Conservation (phyloP, 768 basidiomycete genomes). For the Mrakia gelida region DNA sequence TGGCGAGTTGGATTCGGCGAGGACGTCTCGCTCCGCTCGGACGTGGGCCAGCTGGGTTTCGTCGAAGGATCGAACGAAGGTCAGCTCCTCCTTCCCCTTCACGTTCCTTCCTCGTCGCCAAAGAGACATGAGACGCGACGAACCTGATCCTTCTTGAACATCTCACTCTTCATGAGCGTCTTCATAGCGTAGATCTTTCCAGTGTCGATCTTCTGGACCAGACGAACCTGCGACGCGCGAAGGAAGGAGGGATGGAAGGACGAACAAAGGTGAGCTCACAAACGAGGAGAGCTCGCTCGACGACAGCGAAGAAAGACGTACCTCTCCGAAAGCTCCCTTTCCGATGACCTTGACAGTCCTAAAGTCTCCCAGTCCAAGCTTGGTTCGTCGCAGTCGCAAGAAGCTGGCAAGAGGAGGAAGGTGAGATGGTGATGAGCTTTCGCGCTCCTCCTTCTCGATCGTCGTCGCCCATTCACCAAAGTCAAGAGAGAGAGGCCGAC, state of each 20-base stretch:
- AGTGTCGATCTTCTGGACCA: slow-evolving; percentile 94
- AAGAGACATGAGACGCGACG: slow-evolving; percentile 34
- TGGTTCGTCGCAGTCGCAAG: slow-evolving; percentile 80
- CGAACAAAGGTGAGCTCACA: neutral
- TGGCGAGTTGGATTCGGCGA: slow-evolving; percentile 87
- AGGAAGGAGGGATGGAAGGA: neutral
- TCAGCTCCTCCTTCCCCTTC: neutral
- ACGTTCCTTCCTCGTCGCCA: too few relatives aligned
- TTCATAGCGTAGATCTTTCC: slow-evolving; percentile 99
- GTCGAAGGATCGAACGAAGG: neutral
- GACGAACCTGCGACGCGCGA: slow-evolving; percentile 58
- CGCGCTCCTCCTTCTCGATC: neutral
- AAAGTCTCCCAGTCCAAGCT: slow-evolving; percentile 86
- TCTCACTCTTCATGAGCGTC: slow-evolving; percentile 91
- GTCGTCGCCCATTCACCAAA: neutral
- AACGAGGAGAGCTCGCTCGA: neutral
- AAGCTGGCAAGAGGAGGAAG: slow-evolving; percentile 50
- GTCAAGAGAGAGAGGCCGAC: neutral
- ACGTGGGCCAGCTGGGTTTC: slow-evolving; percentile 81
- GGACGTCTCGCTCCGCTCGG: slow-evolving; percentile 91
- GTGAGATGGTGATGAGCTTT: neutral
- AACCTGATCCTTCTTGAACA: slow-evolving; percentile 99
- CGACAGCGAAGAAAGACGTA: slow-evolving; percentile 43
- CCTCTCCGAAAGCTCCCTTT: slow-evolving; percentile 98
- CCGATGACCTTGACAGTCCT: slow-evolving; percentile 97